phyloP scores from a whole-genome alignment of 2,329 filamentous ascomycete species.

The Colletotrichum tanaceti region DNA sequence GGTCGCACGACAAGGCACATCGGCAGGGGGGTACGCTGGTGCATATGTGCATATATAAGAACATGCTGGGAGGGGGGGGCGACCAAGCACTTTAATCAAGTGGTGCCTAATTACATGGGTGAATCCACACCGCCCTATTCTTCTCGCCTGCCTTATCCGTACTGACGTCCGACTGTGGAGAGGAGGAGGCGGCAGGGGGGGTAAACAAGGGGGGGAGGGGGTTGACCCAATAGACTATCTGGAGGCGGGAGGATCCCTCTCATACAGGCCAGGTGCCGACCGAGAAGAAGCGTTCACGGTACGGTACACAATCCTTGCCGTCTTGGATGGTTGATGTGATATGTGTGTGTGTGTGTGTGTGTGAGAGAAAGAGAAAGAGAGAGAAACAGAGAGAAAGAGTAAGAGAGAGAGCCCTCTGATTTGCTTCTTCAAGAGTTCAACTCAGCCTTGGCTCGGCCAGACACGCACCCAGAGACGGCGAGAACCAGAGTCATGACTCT shows the following conservation, averaged over 20 bases:
- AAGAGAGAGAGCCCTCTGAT: too few relatives aligned
- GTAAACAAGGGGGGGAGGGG: background rate
- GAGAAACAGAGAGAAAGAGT: too few relatives aligned
- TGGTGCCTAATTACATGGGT: too few relatives aligned
- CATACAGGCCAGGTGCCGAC: conserved; percentile 29
- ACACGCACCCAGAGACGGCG: background rate
- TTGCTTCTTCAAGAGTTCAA: background rate
- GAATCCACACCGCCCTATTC: conserved; percentile 24
- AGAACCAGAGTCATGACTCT: too few relatives aligned
- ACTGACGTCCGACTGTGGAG: conserved; percentile 21
- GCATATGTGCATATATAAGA: too few relatives aligned
- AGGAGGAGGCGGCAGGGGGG: background rate
- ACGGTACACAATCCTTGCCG: background rate
- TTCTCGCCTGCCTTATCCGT: conserved; percentile 35
- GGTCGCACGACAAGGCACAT: conserved; percentile 26
- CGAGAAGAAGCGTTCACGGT: conserved; percentile 1
- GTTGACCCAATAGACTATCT: conserved; percentile 24
- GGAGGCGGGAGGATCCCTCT: conserved; percentile 33
- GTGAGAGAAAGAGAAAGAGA: too few relatives aligned
- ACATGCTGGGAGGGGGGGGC: background rate
- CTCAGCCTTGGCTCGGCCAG: background rate
- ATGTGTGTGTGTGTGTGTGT: too few relatives aligned
- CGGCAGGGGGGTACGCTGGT: conserved; percentile 5
- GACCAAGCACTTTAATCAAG: conserved; percentile 16
- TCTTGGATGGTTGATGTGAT: background rate